Conservation (phyloP, 1,284 basidiomycete genomes). For the Fistulinella cinereoalba region DNA sequence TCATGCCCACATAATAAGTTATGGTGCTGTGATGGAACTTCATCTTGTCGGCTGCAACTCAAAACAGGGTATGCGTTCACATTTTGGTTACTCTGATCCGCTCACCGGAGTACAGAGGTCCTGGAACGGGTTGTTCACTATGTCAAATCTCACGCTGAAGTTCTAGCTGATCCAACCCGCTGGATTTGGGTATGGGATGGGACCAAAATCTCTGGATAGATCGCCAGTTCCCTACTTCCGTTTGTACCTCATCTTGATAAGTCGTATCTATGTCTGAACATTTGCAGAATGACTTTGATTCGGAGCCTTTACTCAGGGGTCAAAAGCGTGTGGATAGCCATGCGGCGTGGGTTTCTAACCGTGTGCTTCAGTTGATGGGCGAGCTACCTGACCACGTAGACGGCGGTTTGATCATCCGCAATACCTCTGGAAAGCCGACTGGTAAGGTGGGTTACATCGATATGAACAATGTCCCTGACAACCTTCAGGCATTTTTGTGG, state of each 20-base stretch:
- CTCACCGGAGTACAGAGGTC: too few species aligned
- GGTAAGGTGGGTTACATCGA: constrained; percentile 43
- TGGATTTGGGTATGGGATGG: constrained; percentile 89
- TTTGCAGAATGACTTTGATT: constrained; percentile 66
- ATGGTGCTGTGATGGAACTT: constrained; percentile 64
- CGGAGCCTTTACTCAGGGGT: constrained; percentile 66
- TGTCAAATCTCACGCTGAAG: constrained; percentile 49
- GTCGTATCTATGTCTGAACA: neutral
- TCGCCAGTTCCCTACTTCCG: constrained; percentile 72
- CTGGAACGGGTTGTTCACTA: constrained; percentile 23
- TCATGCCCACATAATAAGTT: constrained; percentile 77
- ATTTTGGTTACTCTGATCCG: neutral
- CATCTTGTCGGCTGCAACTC: constrained; percentile 64
- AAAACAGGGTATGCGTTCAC: constrained; percentile 44
- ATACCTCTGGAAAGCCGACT: constrained; percentile 67
- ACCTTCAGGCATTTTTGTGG: constrained; percentile 58
- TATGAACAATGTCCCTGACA: constrained; percentile 3
- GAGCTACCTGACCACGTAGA: constrained; percentile 65
- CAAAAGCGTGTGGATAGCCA: constrained; percentile 87
- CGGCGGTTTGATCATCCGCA: constrained; percentile 79
- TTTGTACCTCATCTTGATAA: constrained; percentile 27
- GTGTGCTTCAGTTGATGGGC: constrained; percentile 56
- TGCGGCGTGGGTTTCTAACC: constrained; percentile 80
- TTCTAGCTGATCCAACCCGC: constrained; percentile 64
- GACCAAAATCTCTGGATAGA: constrained; percentile 81